Percentiles rank a stretch among this genome's conserved stretches.
phyloP scores from a whole-genome alignment of 495 filamentous ascomycete species.

The Penicillium coffeae region DNA sequence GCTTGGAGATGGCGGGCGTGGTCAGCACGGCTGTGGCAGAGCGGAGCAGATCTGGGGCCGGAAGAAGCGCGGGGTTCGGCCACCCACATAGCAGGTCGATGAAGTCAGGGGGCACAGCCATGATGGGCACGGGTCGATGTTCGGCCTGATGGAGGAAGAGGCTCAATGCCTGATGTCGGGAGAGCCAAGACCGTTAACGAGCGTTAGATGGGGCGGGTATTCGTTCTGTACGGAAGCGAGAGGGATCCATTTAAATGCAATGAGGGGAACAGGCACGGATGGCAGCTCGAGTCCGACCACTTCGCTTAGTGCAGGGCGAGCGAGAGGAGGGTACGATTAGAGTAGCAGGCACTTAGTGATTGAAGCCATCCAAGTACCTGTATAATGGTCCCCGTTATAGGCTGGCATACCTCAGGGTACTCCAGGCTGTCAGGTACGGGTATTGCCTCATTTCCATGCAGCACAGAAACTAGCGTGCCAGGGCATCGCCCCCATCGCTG shows the following conservation, averaged over 20 bases:
- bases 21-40: conserved; percentile 56
- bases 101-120: conserved; percentile 10
- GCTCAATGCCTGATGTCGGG: neutral
- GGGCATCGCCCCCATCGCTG: neutral
- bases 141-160: neutral
- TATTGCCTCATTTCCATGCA: neutral
- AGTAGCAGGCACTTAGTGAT: neutral
- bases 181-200: neutral
- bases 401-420: no score
- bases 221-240: neutral
- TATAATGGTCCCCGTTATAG: no score
- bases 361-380: neutral
- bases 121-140: no score
- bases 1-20: conserved; percentile 49
- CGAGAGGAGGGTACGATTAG: neutral
- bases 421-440: neutral
- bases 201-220: neutral
- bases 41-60: conserved; percentile 50
- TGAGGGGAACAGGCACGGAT: neutral
- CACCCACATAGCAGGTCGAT: conserved; percentile 71
- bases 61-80: conserved; percentile 69
- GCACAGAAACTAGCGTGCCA: neutral
- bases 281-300: no score
- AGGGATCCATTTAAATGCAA: neutral
- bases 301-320: no score